Evolutionary conservation across 2,329 filamentous ascomycete genomes (phyloP).

Genomic region (Ceratocystis harringtonii): DNA sequence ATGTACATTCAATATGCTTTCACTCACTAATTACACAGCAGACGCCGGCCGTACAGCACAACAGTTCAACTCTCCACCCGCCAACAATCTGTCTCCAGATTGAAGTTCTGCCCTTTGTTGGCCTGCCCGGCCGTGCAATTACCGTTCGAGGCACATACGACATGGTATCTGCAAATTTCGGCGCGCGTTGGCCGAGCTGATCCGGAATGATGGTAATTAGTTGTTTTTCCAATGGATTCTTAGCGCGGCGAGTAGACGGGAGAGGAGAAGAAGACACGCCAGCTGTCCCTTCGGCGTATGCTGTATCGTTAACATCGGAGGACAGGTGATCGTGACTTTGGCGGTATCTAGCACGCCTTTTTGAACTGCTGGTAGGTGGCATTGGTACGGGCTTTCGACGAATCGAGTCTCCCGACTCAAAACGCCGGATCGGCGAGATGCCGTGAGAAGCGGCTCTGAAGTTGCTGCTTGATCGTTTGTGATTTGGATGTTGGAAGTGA

Average conservation of each 20-base stretch:
- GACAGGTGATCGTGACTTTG: not conserved
- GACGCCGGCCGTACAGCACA: slow-evolving; percentile 6
- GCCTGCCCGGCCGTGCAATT: slow-evolving; percentile 1
- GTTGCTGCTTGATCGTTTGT: not conserved
- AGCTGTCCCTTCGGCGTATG: not conserved
- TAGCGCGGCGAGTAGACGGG: not conserved
- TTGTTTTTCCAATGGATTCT: not conserved
- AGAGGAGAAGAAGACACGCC: not conserved
- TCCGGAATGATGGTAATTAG: slow-evolving; percentile 2
- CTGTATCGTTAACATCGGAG: not conserved
- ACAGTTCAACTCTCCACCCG: slow-evolving; percentile 8
- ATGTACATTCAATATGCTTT: not conserved
- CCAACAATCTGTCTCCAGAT: not conserved
- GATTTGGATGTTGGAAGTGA: not conserved
- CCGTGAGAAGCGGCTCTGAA: not conserved
- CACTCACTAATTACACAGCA: slow-evolving; percentile 8
- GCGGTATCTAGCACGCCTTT: not conserved
- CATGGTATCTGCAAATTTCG: not conserved
- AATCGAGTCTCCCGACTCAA: slow-evolving; percentile 12
- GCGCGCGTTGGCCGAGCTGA: slow-evolving; percentile 2
- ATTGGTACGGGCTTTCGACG: slow-evolving; percentile 10
- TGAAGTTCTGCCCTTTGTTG: not conserved
- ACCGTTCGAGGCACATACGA: slow-evolving; percentile 8
- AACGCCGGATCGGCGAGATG: not conserved
- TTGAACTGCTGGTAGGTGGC: not conserved